Evolutionary conservation across 2,329 filamentous ascomycete genomes (phyloP), one percentile per base, ranked within the genome.

Genomic region (Remersonia thermophila): DNA sequence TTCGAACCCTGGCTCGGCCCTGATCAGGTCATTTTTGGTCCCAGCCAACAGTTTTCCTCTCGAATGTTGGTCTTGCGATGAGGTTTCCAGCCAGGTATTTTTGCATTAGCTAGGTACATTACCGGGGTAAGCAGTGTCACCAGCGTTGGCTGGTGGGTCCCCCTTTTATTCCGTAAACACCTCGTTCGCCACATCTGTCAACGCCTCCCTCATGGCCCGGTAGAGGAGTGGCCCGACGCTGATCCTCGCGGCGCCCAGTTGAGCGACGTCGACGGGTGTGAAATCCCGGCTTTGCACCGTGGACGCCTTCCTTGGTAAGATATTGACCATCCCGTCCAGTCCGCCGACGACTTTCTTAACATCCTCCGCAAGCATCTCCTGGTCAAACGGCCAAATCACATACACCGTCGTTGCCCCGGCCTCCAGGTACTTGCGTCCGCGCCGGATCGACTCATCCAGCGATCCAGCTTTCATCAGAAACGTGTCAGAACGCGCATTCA

Each of bases 331-430:
- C 11, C 65, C 65, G 0, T 50, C 56, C 20, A 69, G 57, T 14
- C 50, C 63, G 17, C 50, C 43, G 3, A 59, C 58, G 42, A 67
- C 45, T 40, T 44, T 47, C 45, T 47, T 48, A 1, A 66, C 55
- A 41, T 69, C 65, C 3, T 51, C 57, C 31, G 44, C 40, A 5
- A 47, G 43, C 17, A 55, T 54, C 4, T 64, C 48, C 9, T 26
- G 32, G 38, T 47, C 48, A 3, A 51, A 44, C 1, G 62, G 62
- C 27, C 67, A 66, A 59, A 68, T 69, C 13, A 73, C 62, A 51
- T 67, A 73, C 0, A 67, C 59, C 3, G 61, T 68, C 14, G 56
- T 61, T 1, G 69, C 69, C 0, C 69, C 69, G 3, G 67, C 67
- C 2, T 56, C 60, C 6, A 73, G 51, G 46, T 65, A 73, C 25